These are phyloP conservation scores for Phytophthora fragariae DNA, from an alignment of 352 stramenopile genomes.

Conservation along the genomic window DNA sequence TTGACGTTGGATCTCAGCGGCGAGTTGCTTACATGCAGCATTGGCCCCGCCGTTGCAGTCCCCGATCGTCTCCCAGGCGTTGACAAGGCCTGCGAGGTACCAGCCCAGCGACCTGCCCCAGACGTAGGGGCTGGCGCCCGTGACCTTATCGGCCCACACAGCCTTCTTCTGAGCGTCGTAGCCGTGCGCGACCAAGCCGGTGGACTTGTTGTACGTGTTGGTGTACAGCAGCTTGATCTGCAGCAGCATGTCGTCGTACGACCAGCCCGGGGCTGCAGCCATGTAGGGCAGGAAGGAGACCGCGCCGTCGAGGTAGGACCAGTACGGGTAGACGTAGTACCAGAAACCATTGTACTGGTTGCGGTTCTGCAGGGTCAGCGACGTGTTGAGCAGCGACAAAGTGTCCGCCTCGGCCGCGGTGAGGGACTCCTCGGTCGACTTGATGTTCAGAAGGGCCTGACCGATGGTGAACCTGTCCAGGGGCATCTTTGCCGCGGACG, in stretches of 20 bases:
- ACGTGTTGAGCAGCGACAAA: constrained; percentile 26
- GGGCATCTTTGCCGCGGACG: constrained; percentile 30
- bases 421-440: constrained; percentile 23
- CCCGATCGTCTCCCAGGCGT: constrained; percentile 31
- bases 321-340: constrained; percentile 43
- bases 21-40: constrained; percentile 14
- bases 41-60: constrained; percentile 21
- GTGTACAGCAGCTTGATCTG: constrained; percentile 38
- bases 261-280: constrained; percentile 32
- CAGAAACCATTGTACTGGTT: constrained; percentile 41
- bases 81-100: constrained; percentile 39
- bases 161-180: constrained; percentile 40
- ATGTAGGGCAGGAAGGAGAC: constrained; percentile 43
- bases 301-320: constrained; percentile 40
- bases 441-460: constrained; percentile 35
- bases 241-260: constrained; percentile 38
- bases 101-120: constrained; percentile 37
- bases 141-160: constrained; percentile 37
- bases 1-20: constrained; percentile 25
- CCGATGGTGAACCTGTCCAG: constrained; percentile 37
- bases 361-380: constrained; percentile 31
- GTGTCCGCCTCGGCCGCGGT: constrained; percentile 21
- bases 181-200: constrained; percentile 27
- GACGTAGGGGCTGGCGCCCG: constrained; percentile 32
- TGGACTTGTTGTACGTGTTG: constrained; percentile 34